Base-by-base conservation (phyloP, 345 rosid species). In the Eucalyptus virginea region DNA sequence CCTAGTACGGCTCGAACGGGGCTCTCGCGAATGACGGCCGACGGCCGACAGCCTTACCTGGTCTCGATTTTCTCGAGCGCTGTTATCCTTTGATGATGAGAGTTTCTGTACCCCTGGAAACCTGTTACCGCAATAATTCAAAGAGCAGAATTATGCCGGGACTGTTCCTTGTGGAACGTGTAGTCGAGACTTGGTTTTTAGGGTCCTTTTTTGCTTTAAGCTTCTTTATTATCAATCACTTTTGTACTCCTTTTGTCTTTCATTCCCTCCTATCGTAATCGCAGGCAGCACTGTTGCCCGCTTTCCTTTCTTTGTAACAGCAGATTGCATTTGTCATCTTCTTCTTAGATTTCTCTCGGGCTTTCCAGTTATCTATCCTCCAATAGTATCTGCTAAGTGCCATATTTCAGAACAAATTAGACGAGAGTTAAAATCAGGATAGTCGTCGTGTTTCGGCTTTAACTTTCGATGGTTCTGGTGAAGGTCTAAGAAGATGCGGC, bases 401-500 rank as follows among this genome's bases (percentile, higher is more conserved):
- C 24, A 11, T 21, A 1, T 77, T 40, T 77, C 47, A 11, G 47
- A 11, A 40, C 30, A 40, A 77, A 40, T 40, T 77, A 23, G 85
- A 37, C 26, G 5, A 23, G 12, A 21, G 28, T 11, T 40, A 40
- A 26, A 40, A 11, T 40, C 47, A 23, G 47, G 85, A 14, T 9
- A n/a, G 34, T 19, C 6, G 45, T 32, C 14, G 26, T 11, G 47
- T 47, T 77, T 77, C 50, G 16, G 50, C 60, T 52, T 56, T 81
- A 56, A 48, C 19, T 34, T 51, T 72, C 40, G 28, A 49, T 42
- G 45, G 9, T 49, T 12, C 18, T 49, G 4, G 32, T 77, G 86
- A 49, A 92, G 94, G 91, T 62, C 87, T 93, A 17, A 91, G 45
- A 47, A 89, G 90, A 69, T 89, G 90, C 30, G 88, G 90, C 58